These are phyloP conservation scores for Cucurbita maxima DNA, from an alignment of 306 rosid genomes.

Conservation along the genomic window DNA sequence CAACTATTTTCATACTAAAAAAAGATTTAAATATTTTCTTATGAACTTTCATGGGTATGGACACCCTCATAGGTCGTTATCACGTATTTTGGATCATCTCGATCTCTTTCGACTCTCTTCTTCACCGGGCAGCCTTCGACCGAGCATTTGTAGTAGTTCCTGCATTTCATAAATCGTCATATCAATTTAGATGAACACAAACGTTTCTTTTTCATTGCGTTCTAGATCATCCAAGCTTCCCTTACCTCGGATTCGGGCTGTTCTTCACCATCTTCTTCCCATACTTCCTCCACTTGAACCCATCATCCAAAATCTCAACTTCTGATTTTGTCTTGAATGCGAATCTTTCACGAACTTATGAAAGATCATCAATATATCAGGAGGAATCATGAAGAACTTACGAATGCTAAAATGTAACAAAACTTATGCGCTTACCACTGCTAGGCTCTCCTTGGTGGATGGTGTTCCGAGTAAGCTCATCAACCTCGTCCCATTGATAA, in stretches of 20 bases:
- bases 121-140: conserved; percentile 75
- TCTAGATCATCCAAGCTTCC: not conserved
- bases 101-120: conserved; percentile 90
- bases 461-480: conserved; percentile 23
- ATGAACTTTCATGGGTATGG: conserved; percentile 48
- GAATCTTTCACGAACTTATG: conserved; percentile 23
- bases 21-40: not conserved
- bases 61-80: conserved; percentile 83
- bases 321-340: conserved; percentile 69
- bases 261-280: conserved; percentile 91
- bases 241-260: conserved; percentile 84
- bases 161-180: conserved; percentile 16
- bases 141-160: conserved; percentile 82
- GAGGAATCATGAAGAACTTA: no score
- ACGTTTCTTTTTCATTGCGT: not conserved
- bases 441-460: conserved; percentile 21
- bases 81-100: conserved; percentile 51
- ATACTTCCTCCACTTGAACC: conserved; percentile 87
- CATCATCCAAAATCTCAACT: conserved; percentile 65
- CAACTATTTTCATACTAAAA: not conserved
- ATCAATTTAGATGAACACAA: not conserved
- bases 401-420: not conserved
- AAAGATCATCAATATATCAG: no score
- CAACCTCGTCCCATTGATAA: conserved; percentile 15
- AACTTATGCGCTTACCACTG: conserved; percentile 27